Conservation (phyloP, 495 filamentous ascomycete genomes). For the Hypomontagnella monticulosa region DNA sequence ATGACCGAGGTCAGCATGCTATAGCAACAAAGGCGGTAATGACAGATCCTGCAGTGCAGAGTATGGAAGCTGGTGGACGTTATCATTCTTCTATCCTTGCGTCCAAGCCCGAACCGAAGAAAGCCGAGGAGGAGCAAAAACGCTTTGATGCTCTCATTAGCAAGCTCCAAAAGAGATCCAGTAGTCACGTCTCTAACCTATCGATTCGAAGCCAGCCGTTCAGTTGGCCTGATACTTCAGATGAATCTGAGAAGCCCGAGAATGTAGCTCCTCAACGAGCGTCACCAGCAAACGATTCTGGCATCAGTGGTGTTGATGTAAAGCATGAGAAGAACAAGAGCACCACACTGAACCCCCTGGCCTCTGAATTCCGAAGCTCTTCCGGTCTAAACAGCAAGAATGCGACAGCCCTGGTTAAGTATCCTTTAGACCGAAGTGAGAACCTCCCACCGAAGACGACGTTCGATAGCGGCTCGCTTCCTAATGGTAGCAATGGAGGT, state of each 20-base stretch:
- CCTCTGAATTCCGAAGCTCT: constrained; percentile 31
- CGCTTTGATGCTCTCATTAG: constrained; percentile 30
- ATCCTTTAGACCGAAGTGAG: background rate
- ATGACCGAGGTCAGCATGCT: constrained; percentile 20
- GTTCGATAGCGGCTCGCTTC: background rate
- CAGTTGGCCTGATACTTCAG: background rate
- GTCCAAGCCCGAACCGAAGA: background rate
- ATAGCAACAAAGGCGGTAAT: constrained; percentile 7
- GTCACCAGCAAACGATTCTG: constrained; percentile 19
- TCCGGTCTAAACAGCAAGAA: background rate
- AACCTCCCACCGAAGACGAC: background rate
- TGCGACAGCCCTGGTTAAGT: background rate
- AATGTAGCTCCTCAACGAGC: background rate
- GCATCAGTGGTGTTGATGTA: constrained; percentile 20
- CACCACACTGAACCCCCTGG: constrained; percentile 34
- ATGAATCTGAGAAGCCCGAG: background rate
- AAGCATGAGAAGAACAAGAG: background rate
- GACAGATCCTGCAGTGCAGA: background rate
- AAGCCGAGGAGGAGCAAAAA: background rate
- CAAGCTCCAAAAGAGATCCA: constrained; percentile 33
- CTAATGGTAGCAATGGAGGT: background rate
- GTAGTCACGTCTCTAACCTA: background rate
- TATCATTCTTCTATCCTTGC: background rate
- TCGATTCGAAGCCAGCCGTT: background rate
- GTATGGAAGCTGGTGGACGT: background rate